Evolutionary conservation across 116 monocot species (phyloP), one percentile per base, ranked within the genome.

Genomic region (Zostera marina): DNA sequence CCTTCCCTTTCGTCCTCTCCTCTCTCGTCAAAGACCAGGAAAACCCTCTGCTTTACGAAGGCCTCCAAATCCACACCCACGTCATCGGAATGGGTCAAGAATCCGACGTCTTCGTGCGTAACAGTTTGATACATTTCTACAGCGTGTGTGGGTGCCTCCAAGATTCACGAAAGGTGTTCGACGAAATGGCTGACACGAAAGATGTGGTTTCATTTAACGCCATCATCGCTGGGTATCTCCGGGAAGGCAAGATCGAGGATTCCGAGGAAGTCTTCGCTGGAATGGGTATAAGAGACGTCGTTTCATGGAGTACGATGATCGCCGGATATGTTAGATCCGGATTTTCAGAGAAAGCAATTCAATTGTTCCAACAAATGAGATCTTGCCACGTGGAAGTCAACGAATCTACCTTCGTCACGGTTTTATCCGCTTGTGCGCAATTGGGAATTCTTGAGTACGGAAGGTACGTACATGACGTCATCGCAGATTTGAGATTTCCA

Each of bases 271-370:
- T 92, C 67, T 92, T 92, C 24, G 70, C 68, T 8, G 22, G 9
- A 74, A 92, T 92, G 83, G 78, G 83, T 0, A 65, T 70, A 22
- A 77, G 76, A 38, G 92, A 92, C 58, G 70, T 26, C 20, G 71
- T 92, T 22, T 80, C 92, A 0, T 87, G 87, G 92, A 86, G 87
- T 21, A 83, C 75, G 9, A 56, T 92, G 76, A 83, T 92, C 24
- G 69, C 77, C 64, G 82, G 77, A 0, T 83, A 78, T 60, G 83
- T 80, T 7, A 71, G 78, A 49, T 61, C 54, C 25, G 83, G 82
- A 22, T 38, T 60, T n/a, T 58, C 78, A 69, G 83, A 92, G 72
- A 79, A 80, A 62, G 80, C 70, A 1, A 3, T 92, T 38, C 22
- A 8, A 2, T 24, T 86, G 60, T 92, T 86, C 47, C 62, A 62